Conservation (phyloP, 495 filamentous ascomycete genomes). For the Penicillium cataractarum region DNA sequence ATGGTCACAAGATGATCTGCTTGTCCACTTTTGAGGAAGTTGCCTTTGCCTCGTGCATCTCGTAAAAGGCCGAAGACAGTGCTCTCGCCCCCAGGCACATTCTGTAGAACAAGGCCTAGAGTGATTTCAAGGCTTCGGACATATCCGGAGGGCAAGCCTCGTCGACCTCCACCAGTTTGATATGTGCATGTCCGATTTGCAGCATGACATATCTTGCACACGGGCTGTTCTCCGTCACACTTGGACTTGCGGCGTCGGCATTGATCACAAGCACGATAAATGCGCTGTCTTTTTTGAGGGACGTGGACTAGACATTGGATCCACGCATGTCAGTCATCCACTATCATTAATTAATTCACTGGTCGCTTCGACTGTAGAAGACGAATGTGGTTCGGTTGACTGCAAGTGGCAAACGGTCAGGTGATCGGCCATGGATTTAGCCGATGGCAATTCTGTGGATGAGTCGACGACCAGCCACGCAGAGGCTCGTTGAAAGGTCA, state of each 20-base stretch:
- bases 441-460: constrained; percentile 9
- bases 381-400: neutral
- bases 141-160: constrained; percentile 67
- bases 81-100: constrained; percentile 35
- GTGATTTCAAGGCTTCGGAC: constrained; percentile 61
- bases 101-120: constrained; percentile 43
- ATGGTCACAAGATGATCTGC: constrained; percentile 17
- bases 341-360: neutral
- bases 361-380: neutral
- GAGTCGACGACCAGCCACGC: neutral
- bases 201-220: constrained; percentile 58
- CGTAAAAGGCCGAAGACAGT: constrained; percentile 39
- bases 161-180: constrained; percentile 59
- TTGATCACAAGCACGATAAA: constrained; percentile 64
- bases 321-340: neutral
- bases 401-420: constrained; percentile 13
- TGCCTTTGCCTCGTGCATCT: constrained; percentile 39
- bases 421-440: constrained; percentile 25
- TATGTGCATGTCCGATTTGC: constrained; percentile 60
- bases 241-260: constrained; percentile 62
- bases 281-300: constrained; percentile 49
- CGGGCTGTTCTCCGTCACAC: constrained; percentile 61
- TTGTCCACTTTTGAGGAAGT: constrained; percentile 36
- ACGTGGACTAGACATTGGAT: constrained; percentile 15
- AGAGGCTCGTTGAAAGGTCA: too few relatives aligned